Base-by-base conservation (phyloP, 345 rosid genomes). In the Lepidium didymum region DNA sequence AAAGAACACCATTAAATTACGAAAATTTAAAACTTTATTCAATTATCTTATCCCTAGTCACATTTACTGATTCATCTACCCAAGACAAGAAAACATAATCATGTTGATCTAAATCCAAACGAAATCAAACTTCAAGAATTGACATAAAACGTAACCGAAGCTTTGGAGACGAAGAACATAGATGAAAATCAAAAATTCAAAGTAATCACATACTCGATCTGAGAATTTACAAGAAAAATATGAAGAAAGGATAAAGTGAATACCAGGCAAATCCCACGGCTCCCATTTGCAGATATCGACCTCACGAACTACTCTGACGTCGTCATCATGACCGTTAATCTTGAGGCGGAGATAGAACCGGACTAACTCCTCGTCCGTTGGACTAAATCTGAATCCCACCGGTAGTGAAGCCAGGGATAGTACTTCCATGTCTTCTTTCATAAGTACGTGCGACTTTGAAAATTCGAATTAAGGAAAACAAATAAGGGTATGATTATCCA, bases 241-340 rank as follows among this genome's bases (percentile, higher is more conserved):
- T 5, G 33, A 43, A 55, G 62, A 25, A 61, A 44, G 19, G 68
- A 27, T 0, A 33, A 55, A 59, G 58, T 38, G 8, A 8, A 21
- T 78, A 91, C 97, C 88, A 56, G 97, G 99, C 34, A 94, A 85
- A 69, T 94, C 99, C 96, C 96, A 91, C 0, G 97, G 99, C 81
- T 94, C 99, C 76, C 79, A 47, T 78, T 84, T 91, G 62, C 97
- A 94, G 74, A 94, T 87, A 71, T 91, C 97, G 77, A 94, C 68
- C 35, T 84, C 96, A 4, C 84, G 79, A 57, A 94, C 91, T 7
- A 86, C 86, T 34, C 58, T 44, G 14, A 91, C 92, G 1, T 81
- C 83, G 10, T 80, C 47, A 35, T 86, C 68, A 0, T 68, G 71
- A 3, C 97, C 93, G 53, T 94, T 94, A 67, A 91, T 89, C 74